A percentile compares a stretch with the other conserved stretches of the same genome.
Conservation (phyloP, 768 basidiomycete species). For the Termitomyces sp. region DNA sequence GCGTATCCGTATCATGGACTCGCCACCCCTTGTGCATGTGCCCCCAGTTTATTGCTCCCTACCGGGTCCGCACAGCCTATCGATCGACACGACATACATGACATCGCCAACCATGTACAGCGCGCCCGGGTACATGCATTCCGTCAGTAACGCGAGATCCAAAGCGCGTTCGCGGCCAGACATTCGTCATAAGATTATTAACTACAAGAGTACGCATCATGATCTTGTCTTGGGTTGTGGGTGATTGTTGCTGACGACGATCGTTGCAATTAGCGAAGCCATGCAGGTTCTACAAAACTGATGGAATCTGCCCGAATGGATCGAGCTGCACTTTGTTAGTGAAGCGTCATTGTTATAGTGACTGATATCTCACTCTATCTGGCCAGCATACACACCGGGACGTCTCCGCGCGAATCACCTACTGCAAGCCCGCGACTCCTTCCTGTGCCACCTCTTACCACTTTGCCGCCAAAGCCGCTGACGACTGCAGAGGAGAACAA, state of each 20-base stretch:
- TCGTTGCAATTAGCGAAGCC: conserved; percentile 45
- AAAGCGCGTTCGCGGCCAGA: conserved; percentile 22
- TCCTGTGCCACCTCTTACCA: neutral
- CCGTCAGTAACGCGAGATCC: conserved; percentile 4
- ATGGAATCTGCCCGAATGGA: conserved; percentile 49
- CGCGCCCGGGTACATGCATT: conserved; percentile 6
- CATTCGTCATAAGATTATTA: conserved; percentile 29
- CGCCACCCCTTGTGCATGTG: conserved; percentile 28
- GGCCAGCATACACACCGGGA: conserved; percentile 44
- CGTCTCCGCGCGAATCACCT: conserved; percentile 14
- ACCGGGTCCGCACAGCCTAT: conserved; percentile 6
- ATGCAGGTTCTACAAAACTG: conserved; percentile 50
- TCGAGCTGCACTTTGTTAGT: conserved; percentile 59
- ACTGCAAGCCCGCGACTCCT: conserved; percentile 2
- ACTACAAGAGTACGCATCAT: conserved; percentile 37
- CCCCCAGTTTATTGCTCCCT: conserved; percentile 23
- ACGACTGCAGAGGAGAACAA: conserved; percentile 30
- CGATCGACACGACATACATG: conserved; percentile 18
- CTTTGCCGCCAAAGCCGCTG: conserved; percentile 17
- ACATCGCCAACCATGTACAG: conserved; percentile 9
- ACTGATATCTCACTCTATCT: conserved; percentile 1
- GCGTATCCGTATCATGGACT: conserved; percentile 31
- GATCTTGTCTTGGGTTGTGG: neutral
- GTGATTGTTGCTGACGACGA: neutral
- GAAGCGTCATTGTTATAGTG: neutral